Base-by-base conservation (phyloP, 306 rosid genomes). In the Prunus campanulata region DNA sequence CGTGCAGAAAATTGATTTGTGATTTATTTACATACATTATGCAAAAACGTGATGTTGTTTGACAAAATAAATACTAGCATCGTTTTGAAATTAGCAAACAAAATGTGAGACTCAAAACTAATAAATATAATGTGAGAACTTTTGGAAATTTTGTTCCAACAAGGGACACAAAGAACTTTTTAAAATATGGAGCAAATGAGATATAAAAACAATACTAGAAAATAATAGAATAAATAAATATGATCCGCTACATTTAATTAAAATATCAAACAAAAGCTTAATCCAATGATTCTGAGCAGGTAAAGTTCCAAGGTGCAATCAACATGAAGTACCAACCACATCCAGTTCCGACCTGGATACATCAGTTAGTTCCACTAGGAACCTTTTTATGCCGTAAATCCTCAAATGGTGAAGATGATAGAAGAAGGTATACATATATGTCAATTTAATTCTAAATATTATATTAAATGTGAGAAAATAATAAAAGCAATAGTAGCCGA, bases 321-420 rank as follows among this genome's bases (percentile, higher is more conserved):
- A 62, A 52, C 62, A 74, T 11, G 19, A 71, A 75, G 19, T 48
- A 35, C 3, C 72, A 75, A 51, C 78, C 63, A 14, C 60, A 78
- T 76, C 81, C 77, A 71, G 81, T 52, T 55, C 35, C 24, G 59
- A 78, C 61, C 82, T 74, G 78, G 65, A 72, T 4, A 25, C 70
- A 22, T 29, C 64, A 11, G 66, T 11, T n/a, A 15, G 75, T 55
- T 74, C 69, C 70, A 44, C 77, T 50, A 8, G 86, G 83, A 79
- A 66, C 78, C 64, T 69, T 74, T 74, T 84, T 77, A 74, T 81
- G 82, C 61, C 39, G 68, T 70, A 47, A 74, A 55, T 77, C 78
- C 79, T 78, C 78, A 69, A 69, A 63, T 72, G 61, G 44, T 59
- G 66, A 77, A 74, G 82, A 80, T 32, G 9, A 42, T 24, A 57